phyloP scores from a whole-genome alignment of 768 basidiomycete genomes.

The Lactarius indigo region DNA sequence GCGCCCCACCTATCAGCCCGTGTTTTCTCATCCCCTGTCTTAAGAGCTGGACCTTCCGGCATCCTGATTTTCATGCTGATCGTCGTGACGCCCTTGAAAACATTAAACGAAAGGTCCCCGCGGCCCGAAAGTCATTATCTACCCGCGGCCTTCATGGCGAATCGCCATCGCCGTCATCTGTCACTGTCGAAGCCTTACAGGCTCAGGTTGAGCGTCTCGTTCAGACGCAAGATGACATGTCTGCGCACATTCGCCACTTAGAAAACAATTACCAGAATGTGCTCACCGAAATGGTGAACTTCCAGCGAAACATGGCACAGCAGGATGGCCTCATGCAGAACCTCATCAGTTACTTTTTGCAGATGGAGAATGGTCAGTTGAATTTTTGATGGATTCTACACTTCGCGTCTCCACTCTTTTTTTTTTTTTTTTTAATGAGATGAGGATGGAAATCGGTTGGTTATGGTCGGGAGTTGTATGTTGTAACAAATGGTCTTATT shows the following conservation, averaged over 20 bases:
- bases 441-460: conserved; percentile 11
- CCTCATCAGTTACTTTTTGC: conserved; percentile 76
- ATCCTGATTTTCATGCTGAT: conserved; percentile 51
- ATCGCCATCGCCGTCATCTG: conserved; percentile 31
- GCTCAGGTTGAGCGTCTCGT: conserved; percentile 47
- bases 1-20: conserved; percentile 31
- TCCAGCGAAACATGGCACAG: conserved; percentile 73
- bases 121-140: conserved; percentile 34
- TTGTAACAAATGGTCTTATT: conserved; percentile 23
- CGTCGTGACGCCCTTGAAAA: conserved; percentile 56
- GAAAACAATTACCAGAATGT: conserved; percentile 66
- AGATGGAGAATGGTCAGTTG: conserved; percentile 56
- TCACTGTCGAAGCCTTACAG: conserved; percentile 40
- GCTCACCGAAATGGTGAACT: conserved; percentile 66
- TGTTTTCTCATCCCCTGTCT: conserved; percentile 8
- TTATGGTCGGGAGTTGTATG: conserved; percentile 11
- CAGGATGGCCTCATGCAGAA: conserved; percentile 83
- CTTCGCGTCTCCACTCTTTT: background rate
- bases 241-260: conserved; percentile 51
- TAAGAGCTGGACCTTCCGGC: conserved; percentile 50
- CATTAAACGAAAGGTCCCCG: conserved; percentile 59
- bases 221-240: conserved; percentile 49
- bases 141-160: conserved; percentile 25
- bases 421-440: background rate
- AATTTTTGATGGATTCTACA: conserved; percentile 26